Evolutionary conservation across 2,329 filamentous ascomycete genomes (phyloP).

Genomic region (Paracamarosporium sp.): DNA sequence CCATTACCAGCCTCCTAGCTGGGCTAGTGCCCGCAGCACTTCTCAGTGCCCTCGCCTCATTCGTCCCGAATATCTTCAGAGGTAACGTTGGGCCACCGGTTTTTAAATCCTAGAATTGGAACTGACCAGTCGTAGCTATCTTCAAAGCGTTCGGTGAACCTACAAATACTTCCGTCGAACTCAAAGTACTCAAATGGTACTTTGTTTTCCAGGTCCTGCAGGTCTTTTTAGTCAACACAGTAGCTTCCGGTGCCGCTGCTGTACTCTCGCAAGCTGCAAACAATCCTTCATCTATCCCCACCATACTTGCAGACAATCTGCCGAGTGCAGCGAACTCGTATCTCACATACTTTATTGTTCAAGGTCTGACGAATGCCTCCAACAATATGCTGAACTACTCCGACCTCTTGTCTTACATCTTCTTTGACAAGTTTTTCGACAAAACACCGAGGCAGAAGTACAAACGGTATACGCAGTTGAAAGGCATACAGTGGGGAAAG

Average conservation of each 20-base stretch:
- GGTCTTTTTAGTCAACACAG: constrained; percentile 85
- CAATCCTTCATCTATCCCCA: constrained; percentile 67
- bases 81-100: constrained; percentile 54
- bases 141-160: constrained; percentile 83
- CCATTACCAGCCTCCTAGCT: constrained; percentile 82
- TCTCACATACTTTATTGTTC: constrained; percentile 91
- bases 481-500: constrained; percentile 48
- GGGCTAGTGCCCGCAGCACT: constrained; percentile 82
- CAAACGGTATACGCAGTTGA: constrained; percentile 38
- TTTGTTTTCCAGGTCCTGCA: constrained; percentile 91
- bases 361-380: constrained; percentile 81
- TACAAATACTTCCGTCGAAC: constrained; percentile 78
- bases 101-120: background rate
- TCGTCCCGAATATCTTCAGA: constrained; percentile 85
- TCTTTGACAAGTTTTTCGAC: constrained; percentile 77
- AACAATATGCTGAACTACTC: constrained; percentile 75
- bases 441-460: constrained; percentile 67
- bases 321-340: constrained; percentile 93
- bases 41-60: constrained; percentile 82
- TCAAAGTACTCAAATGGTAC: constrained; percentile 90
- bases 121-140: constrained; percentile 61
- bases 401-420: constrained; percentile 75
- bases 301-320: constrained; percentile 73
- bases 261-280: constrained; percentile 68
- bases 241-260: constrained; percentile 80